Evolutionary conservation across 768 basidiomycete genomes (phyloP).

Genomic region (Suillus occidentalis): DNA sequence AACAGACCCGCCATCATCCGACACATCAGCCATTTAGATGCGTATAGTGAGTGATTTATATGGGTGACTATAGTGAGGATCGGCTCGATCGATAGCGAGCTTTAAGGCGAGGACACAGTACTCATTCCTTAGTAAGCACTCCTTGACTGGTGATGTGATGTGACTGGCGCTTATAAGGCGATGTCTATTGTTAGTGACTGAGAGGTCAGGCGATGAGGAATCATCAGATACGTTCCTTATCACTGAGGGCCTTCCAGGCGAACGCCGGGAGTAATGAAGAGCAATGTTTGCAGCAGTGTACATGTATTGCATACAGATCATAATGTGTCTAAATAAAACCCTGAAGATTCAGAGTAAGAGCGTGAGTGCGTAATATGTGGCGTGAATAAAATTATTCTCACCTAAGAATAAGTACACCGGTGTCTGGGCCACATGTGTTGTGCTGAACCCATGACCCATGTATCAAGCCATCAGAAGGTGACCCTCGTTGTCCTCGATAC

Average conservation of each 20-base stretch:
- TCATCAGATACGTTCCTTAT: not conserved
- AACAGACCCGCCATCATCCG: not conserved
- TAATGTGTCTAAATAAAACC: not conserved
- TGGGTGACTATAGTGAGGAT: not conserved
- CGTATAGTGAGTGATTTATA: not conserved
- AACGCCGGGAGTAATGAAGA: not conserved
- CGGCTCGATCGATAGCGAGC: not conserved
- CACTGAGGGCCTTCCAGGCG: not conserved
- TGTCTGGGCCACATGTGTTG: not conserved
- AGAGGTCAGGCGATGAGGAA: not conserved
- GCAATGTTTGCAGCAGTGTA: not conserved
- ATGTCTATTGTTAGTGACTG: not conserved
- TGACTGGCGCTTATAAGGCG: not conserved
- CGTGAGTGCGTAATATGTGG: not conserved
- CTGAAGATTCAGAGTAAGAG: not conserved
- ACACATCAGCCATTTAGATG: not conserved
- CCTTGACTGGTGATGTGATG: not conserved
- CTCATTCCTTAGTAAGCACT: not conserved
- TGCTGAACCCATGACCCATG: not conserved
- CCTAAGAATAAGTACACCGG: not conserved
- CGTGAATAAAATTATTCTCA: not conserved
- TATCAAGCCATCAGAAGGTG: conserved; percentile 16
- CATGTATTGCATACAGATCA: not conserved
- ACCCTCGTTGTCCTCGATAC: conserved; percentile 26
- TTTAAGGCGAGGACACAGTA: not conserved